Percentiles rank a stretch among this genome's conserved stretches.
Conservation (phyloP, 495 filamentous ascomycete species). For the Tuber calosporum region DNA sequence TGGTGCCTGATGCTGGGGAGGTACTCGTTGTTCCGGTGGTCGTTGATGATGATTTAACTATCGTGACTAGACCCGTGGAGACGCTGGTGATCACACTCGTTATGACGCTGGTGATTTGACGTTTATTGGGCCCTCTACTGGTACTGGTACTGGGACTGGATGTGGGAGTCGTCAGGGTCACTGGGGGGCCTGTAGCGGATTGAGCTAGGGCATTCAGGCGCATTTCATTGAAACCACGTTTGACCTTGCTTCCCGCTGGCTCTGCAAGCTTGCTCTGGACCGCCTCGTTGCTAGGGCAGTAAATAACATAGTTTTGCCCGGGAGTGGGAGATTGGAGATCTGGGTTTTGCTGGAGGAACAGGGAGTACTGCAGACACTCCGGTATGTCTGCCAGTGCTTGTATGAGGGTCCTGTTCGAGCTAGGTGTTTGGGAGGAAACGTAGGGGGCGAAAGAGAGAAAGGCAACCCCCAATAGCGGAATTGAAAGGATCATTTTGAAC, state of each 20-base stretch:
- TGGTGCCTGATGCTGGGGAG: no score
- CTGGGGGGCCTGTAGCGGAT: background rate
- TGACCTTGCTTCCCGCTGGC: background rate
- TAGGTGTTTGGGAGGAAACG: background rate
- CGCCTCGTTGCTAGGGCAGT: background rate
- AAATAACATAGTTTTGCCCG: background rate
- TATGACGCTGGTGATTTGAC: background rate
- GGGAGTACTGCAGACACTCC: background rate
- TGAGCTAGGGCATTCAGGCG: background rate
- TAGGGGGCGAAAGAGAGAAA: background rate
- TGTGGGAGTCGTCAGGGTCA: background rate
- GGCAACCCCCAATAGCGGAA: background rate
- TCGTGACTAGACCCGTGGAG: background rate
- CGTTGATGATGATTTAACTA: background rate
- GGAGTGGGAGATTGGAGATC: background rate
- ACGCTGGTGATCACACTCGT: no score
- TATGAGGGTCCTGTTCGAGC: background rate
- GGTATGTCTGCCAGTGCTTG: background rate
- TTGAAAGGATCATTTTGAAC: background rate
- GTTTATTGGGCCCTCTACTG: background rate
- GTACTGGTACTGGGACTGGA: no score
- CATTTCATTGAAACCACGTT: background rate
- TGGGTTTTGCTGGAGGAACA: background rate
- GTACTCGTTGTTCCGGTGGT: background rate
- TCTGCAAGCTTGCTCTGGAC: background rate